Evolutionary conservation across 1,139 yeast species (phyloP).

Genomic region (Blastobotrys aristatus): DNA sequence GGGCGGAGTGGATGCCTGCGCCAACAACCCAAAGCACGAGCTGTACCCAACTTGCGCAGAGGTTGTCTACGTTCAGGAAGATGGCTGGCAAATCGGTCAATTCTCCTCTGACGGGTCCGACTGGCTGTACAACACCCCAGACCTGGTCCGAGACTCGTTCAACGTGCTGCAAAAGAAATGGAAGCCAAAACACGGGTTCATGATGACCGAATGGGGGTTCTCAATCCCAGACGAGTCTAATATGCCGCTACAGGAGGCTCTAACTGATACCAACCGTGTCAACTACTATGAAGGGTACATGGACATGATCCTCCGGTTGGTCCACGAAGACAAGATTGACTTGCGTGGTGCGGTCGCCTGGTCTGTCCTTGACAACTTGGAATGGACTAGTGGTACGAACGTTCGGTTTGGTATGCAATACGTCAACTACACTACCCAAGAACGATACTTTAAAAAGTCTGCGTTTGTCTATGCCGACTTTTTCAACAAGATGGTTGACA

Average conservation of each 20-base stretch:
- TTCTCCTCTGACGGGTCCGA: constrained; percentile 29
- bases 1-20: constrained; percentile 9
- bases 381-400: constrained; percentile 31
- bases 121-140: constrained; percentile 28
- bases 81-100: constrained; percentile 16
- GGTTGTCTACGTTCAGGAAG: background rate
- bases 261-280: constrained; percentile 32
- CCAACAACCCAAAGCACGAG: background rate
- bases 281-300: constrained; percentile 33
- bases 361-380: constrained; percentile 37
- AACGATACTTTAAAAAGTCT: constrained; percentile 35
- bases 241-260: constrained; percentile 30
- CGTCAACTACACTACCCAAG: constrained; percentile 36
- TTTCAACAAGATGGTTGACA: constrained; percentile 16
- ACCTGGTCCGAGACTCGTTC: constrained; percentile 20
- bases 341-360: constrained; percentile 35
- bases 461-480: constrained; percentile 26
- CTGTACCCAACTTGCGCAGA: constrained; percentile 23
- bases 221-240: constrained; percentile 32
- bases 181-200: constrained; percentile 14
- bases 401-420: constrained; percentile 36
- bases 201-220: constrained; percentile 34
- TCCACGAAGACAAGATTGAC: constrained; percentile 28
- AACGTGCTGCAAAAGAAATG: constrained; percentile 23
- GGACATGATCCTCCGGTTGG: constrained; percentile 30